These are phyloP conservation scores for Fusarium devonianum DNA, from an alignment of 2,329 filamentous ascomycete species.

Conservation along the genomic window DNA sequence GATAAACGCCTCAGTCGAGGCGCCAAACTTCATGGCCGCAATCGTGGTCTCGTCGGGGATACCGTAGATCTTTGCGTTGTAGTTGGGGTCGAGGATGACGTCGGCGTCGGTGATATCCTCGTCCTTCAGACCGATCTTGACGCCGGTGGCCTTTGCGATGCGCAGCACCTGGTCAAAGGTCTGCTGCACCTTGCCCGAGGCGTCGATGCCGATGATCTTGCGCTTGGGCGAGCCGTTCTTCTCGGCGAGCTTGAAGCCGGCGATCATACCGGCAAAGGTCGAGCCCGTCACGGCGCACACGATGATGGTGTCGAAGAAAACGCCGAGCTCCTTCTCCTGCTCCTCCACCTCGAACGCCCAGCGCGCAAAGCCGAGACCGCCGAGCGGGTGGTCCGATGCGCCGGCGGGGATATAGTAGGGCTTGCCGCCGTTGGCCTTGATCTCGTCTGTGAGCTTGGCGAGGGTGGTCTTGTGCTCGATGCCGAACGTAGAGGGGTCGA, in stretches of 20 bases:
- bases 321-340: constrained; percentile 66
- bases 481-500: constrained; percentile 68
- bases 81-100: constrained; percentile 66
- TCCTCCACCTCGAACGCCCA: constrained; percentile 73
- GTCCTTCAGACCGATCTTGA: constrained; percentile 66
- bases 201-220: constrained; percentile 71
- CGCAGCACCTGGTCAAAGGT: constrained; percentile 71
- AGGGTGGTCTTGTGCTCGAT: constrained; percentile 73
- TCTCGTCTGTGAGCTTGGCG: constrained; percentile 60
- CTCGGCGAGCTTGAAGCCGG: constrained; percentile 72
- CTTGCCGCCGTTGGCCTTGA: constrained; percentile 60
- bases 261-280: constrained; percentile 75
- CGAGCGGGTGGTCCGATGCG: constrained; percentile 73
- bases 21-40: constrained; percentile 73
- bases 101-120: constrained; percentile 68
- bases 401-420: constrained; percentile 78
- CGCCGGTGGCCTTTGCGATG: constrained; percentile 70
- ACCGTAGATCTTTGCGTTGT: constrained; percentile 73
- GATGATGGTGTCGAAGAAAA: constrained; percentile 73
- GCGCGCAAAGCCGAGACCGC: constrained; percentile 73
- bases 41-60: constrained; percentile 70
- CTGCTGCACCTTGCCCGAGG: constrained; percentile 53
- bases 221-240: constrained; percentile 53
- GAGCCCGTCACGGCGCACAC: constrained; percentile 76
- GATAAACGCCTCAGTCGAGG: constrained; percentile 73